Conservation (phyloP, 2,329 filamentous ascomycete genomes). For the Mycocentrospora acerina region DNA sequence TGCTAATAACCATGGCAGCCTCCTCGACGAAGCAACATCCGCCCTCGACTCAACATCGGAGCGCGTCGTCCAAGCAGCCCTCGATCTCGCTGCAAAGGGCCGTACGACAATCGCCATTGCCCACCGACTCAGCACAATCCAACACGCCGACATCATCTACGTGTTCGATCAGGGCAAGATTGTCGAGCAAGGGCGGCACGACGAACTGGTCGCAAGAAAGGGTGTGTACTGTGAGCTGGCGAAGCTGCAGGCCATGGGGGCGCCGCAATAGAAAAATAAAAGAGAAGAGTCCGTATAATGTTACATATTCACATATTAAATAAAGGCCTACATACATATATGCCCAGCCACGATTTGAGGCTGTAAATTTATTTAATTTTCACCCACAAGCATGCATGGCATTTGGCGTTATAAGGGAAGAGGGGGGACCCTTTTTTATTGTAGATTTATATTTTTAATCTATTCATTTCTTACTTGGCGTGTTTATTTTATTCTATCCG, state of each 20-base stretch:
- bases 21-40: slow-evolving; percentile 43
- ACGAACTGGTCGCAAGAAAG: slow-evolving; percentile 45
- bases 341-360: too few species aligned
- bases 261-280: slow-evolving; percentile 24
- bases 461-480: too few species aligned
- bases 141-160: slow-evolving; percentile 92
- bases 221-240: slow-evolving; percentile 46
- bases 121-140: slow-evolving; percentile 87
- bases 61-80: slow-evolving; percentile 76
- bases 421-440: too few species aligned
- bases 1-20: slow-evolving; percentile 16
- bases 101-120: slow-evolving; percentile 95
- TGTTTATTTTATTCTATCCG: too few species aligned
- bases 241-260: slow-evolving; percentile 38
- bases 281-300: too few species aligned
- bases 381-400: too few species aligned
- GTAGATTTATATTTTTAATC: too few species aligned
- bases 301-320: too few species aligned
- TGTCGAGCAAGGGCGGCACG: slow-evolving; percentile 84
- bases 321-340: too few species aligned
- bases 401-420: too few species aligned
- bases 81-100: slow-evolving; percentile 80
- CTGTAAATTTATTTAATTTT: too few species aligned
- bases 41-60: slow-evolving; percentile 52
- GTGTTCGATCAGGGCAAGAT: slow-evolving; percentile 91